Conservation (phyloP, 139 green algal species). For the Pycnococcus provasolii region DNA sequence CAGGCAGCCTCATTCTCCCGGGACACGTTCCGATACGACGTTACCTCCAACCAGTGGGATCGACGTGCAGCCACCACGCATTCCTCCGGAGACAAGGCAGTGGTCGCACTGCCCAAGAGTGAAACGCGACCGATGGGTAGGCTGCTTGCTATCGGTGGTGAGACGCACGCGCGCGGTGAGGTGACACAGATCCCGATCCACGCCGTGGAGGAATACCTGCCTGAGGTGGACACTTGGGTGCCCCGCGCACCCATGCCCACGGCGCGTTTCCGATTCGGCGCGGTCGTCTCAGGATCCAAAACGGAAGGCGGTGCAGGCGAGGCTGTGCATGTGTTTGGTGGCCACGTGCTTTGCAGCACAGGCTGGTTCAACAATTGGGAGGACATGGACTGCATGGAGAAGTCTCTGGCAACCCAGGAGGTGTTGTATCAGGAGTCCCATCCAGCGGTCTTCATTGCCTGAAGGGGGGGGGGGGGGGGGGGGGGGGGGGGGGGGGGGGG, state of each 20-base stretch:
- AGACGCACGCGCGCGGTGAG: constrained; percentile 11
- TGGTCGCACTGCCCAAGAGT: not conserved
- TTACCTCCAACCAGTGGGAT: not conserved
- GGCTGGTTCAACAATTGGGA: constrained; percentile 1
- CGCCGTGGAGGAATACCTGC: constrained; percentile 13
- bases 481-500: no score
- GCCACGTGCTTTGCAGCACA: constrained; percentile 7
- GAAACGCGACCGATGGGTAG: not conserved
- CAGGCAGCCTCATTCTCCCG: not conserved
- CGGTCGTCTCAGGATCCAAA: not conserved
- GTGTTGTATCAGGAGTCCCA: not conserved
- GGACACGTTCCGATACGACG: no score
- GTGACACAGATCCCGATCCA: constrained; percentile 5
- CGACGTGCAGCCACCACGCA: not conserved
- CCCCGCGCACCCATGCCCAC: constrained; percentile 13
- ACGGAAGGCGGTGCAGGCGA: not conserved
- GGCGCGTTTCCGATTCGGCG: constrained; percentile 15
- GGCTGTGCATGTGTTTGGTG: constrained; percentile 15
- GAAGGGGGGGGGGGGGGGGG: no score
- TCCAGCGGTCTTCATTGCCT: no score
- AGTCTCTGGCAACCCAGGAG: constrained; percentile 4
- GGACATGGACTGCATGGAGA: not conserved
- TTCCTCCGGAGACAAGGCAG: constrained; percentile 12
- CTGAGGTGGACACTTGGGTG: constrained; percentile 12
- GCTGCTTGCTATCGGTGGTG: constrained; percentile 15